phyloP scores from a whole-genome alignment of 1,284 basidiomycete genomes.

The Irpex sp. region DNA sequence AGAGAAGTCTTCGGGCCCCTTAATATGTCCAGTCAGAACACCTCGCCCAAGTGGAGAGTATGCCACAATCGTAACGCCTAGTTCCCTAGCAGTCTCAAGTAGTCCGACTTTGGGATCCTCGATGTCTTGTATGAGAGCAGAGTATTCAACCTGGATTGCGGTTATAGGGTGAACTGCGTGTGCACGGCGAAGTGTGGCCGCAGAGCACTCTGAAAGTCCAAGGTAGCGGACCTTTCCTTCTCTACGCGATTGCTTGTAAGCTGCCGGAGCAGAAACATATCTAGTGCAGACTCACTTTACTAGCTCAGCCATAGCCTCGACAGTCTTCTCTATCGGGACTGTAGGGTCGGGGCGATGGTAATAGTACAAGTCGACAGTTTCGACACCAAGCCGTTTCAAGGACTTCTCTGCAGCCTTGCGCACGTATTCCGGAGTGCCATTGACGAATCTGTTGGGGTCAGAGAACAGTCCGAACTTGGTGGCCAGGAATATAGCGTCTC shows the following conservation, averaged over 20 bases:
- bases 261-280: no score
- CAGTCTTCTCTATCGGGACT: constrained; percentile 29
- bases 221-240: constrained; percentile 39
- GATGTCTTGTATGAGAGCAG: constrained; percentile 38
- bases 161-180: constrained; percentile 38
- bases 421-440: constrained; percentile 26
- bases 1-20: constrained; percentile 43
- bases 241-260: constrained; percentile 9
- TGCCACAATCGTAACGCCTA: constrained; percentile 33
- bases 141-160: constrained; percentile 43
- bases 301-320: constrained; percentile 46
- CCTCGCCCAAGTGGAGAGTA: constrained; percentile 43
- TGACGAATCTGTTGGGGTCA: constrained; percentile 6
- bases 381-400: constrained; percentile 26
- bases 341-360: constrained; percentile 24
- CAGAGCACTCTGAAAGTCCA: constrained; percentile 42
- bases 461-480: constrained; percentile 38
- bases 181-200: constrained; percentile 40
- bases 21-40: constrained; percentile 39
- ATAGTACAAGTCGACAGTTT: constrained; percentile 38
- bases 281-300: constrained; percentile 39
- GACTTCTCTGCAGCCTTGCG: constrained; percentile 30
- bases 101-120: constrained; percentile 26
- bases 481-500: constrained; percentile 42
- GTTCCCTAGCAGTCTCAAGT: constrained; percentile 28